Evolutionary conservation across 495 filamentous ascomycete genomes (phyloP), one percentile per base, ranked within the genome.

Genomic region (Chaetomidium leptoderma): DNA sequence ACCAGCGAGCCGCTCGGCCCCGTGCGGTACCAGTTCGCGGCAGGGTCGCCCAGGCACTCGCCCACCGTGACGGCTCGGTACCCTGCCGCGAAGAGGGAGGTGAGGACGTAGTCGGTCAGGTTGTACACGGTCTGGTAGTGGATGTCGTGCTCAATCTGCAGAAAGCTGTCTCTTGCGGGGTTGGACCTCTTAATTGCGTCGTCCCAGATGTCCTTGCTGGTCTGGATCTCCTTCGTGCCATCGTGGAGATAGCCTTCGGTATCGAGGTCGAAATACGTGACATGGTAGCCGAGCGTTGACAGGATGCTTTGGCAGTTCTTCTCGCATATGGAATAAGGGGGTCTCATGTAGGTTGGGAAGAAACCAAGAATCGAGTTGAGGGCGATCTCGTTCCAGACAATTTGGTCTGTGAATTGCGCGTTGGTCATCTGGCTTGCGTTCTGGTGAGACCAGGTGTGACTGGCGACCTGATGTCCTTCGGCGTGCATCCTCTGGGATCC

Each of bases 401-500:
- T 85, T 63, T 93, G 86, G 17, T 85, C 78, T 5, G 75, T 74
- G 58, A 86, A 83, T 55, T 86, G 76, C 66, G 29, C 64, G 65
- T 50, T 81, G 58, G 49, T 80, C 74, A 67, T 83, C 66, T 65
- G 80, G 78, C 70, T 79, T 78, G 62, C 90, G 72, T 76, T 90
- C 79, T 73, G 85, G 63, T 95, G 90, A 37, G 86, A 88, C 89
- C 89, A 95, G 1, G 88, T 93, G 62, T 95, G 90, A 62, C 84
- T 87, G 29, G 86, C 90, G 53, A 95, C 76, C 67, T 93, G 90
- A 66, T 95, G 90, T n/a, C 89, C 89, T 59, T 76, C 58, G 76
- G 69, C 86, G 86, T 90, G 59, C 88, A 85, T 74, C 82, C 63
- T 61, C 64, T 70, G 13, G 26, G 4, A 56, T 26, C 17, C 11